These are phyloP conservation scores for Thelonectria rubi DNA, from an alignment of 2,329 filamentous ascomycete species.

Conservation along the genomic window DNA sequence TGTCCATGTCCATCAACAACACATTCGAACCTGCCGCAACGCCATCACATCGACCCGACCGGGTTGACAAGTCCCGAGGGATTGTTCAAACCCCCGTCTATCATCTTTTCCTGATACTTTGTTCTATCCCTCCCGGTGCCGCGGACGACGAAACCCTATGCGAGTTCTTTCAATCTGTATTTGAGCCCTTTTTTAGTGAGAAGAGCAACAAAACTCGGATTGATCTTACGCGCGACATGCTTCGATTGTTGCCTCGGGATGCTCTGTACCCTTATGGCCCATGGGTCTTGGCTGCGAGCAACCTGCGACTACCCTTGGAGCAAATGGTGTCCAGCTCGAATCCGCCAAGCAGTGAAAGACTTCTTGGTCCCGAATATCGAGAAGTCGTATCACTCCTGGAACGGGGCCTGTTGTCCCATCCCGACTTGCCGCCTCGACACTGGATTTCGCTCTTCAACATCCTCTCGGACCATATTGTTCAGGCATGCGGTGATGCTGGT, in stretches of 20 bases:
- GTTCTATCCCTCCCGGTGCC: conserved; percentile 57
- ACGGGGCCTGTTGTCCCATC: conserved; percentile 62
- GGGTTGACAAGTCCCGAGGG: conserved; percentile 60
- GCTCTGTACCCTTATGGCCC: conserved; percentile 56
- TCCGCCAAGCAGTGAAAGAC: conserved; percentile 48
- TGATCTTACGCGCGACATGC: conserved; percentile 61
- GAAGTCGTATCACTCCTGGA: conserved; percentile 74
- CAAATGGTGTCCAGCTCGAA: conserved; percentile 38
- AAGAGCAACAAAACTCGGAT: conserved; percentile 55
- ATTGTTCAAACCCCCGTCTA: conserved; percentile 68
- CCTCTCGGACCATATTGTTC: conserved; percentile 64
- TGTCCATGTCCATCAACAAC: conserved; percentile 61
- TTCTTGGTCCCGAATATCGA: conserved; percentile 74
- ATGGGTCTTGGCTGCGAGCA: conserved; percentile 62
- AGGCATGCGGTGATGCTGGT: conserved; percentile 73
- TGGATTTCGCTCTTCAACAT: conserved; percentile 67
- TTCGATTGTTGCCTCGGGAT: conserved; percentile 59
- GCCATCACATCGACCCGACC: conserved; percentile 69
- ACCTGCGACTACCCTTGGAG: conserved; percentile 55
- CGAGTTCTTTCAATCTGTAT: conserved; percentile 59
- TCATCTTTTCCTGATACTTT: conserved; percentile 71
- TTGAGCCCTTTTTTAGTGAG: conserved; percentile 67
- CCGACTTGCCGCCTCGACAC: conserved; percentile 55
- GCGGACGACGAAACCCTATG: conserved; percentile 57
- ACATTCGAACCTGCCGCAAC: conserved; percentile 71